Evolutionary conservation across 2,329 filamentous ascomycete genomes (phyloP).

Genomic region (Epichloe sylvatica): DNA sequence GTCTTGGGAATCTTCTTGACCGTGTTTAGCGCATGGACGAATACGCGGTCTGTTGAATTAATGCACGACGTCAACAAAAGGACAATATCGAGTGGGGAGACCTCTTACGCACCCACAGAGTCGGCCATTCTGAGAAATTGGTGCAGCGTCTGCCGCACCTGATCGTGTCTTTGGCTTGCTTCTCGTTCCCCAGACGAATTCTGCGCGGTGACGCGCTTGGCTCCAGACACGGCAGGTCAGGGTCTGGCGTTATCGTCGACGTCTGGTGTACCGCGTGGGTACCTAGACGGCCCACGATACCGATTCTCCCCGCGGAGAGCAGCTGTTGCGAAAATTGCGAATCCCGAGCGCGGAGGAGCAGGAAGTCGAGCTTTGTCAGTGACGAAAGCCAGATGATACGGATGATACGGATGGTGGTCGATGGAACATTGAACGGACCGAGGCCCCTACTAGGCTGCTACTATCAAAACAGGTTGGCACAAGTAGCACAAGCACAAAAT

Average conservation of each 20-base stretch:
- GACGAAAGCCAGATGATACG: not conserved
- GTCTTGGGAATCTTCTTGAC: conserved; percentile 96
- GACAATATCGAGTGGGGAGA: not conserved
- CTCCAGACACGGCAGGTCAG: not conserved
- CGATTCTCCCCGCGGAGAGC: no score
- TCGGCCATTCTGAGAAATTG: conserved; percentile 19
- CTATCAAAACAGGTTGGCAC: not conserved
- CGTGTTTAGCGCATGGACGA: conserved; percentile 96
- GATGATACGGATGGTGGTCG: not conserved
- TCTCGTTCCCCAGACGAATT: not conserved
- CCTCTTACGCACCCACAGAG: conserved; percentile 22
- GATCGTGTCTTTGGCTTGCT: not conserved
- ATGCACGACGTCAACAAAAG: conserved; percentile 4
- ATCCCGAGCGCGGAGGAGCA: no score
- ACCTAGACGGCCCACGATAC: not conserved
- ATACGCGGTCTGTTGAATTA: conserved; percentile 65
- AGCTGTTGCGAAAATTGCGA: no score
- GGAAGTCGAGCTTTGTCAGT: not conserved
- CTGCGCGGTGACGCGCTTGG: not conserved
- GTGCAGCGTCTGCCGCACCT: not conserved
- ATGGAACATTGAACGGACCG: not conserved
- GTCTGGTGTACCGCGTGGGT: not conserved
- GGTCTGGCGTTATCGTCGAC: not conserved
- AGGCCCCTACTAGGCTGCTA: not conserved
- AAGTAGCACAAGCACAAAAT: not conserved